Percentiles rank a stretch among this genome's conserved stretches.
phyloP scores from a whole-genome alignment of 2,329 filamentous ascomycete genomes.

The Sclerotinia trifoliorum region DNA sequence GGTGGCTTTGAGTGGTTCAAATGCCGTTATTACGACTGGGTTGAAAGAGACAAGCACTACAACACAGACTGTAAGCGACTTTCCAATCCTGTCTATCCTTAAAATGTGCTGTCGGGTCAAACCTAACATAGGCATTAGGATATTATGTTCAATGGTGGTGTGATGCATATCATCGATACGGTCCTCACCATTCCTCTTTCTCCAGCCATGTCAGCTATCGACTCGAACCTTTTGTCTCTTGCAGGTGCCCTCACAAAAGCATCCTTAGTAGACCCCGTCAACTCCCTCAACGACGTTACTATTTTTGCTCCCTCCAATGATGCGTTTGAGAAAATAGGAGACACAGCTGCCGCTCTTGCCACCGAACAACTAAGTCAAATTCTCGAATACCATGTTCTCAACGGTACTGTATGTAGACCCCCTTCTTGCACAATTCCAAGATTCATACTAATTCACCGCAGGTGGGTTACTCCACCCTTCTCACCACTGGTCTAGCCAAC shows the following conservation, averaged over 20 bases:
- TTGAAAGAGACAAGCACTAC: constrained; percentile 34
- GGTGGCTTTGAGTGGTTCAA: constrained; percentile 20
- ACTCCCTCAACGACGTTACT: constrained; percentile 51
- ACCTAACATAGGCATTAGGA: constrained; percentile 40
- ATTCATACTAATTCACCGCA: constrained; percentile 34
- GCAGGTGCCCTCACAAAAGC: constrained; percentile 41
- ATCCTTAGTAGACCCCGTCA: constrained; percentile 41
- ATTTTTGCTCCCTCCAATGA: constrained; percentile 42
- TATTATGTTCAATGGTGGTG: constrained; percentile 49
- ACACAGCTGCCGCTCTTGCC: constrained; percentile 38
- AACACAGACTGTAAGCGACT: constrained; percentile 45
- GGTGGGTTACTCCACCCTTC: constrained; percentile 38
- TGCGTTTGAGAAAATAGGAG: constrained; percentile 42
- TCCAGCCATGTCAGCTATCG: constrained; percentile 41
- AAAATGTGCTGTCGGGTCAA: constrained; percentile 44
- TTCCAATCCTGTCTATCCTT: constrained; percentile 35
- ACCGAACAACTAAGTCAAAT: constrained; percentile 36
- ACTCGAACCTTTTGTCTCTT: constrained; percentile 44
- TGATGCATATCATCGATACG: constrained; percentile 54
- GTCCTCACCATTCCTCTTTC: constrained; percentile 49
- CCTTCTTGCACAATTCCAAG: not conserved
- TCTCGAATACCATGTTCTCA: constrained; percentile 37
- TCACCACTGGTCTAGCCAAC: constrained; percentile 37
- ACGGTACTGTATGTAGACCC: constrained; percentile 8
- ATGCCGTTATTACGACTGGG: constrained; percentile 17